phyloP scores from a whole-genome alignment of 1,284 basidiomycete species.

The Ganoderma boninense region DNA sequence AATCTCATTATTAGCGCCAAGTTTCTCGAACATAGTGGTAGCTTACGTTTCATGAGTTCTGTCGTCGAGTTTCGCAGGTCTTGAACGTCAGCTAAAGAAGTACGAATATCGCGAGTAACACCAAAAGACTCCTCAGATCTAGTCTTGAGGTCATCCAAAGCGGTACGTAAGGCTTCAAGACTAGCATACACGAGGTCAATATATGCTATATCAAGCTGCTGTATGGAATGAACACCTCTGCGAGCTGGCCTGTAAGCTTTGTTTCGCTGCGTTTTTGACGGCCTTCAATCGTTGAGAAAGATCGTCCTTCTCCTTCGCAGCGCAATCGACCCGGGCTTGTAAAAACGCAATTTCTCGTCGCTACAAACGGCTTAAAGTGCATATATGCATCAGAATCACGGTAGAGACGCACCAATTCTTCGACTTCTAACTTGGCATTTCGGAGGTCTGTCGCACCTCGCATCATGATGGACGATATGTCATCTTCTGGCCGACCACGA shows the following conservation, averaged over 20 bases:
- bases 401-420: constrained; percentile 36
- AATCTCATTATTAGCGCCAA: not conserved
- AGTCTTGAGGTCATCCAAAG: constrained; percentile 38
- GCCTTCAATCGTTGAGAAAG: constrained; percentile 35
- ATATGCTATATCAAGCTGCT: not conserved
- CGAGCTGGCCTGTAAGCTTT: constrained; percentile 37
- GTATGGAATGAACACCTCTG: constrained; percentile 29
- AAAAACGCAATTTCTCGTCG: constrained; percentile 39
- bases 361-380: constrained; percentile 20
- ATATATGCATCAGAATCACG: constrained; percentile 15
- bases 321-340: constrained; percentile 34
- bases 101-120: constrained; percentile 36
- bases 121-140: constrained; percentile 41
- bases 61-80: constrained; percentile 38
- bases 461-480: constrained; percentile 44
- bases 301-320: constrained; percentile 39
- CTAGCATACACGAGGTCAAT: constrained; percentile 33
- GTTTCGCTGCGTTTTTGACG: constrained; percentile 41
- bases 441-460: constrained; percentile 41
- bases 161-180: constrained; percentile 33
- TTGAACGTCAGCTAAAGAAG: constrained; percentile 38
- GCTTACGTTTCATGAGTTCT: constrained; percentile 35
- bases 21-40: not conserved
- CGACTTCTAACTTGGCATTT: constrained; percentile 39
- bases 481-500: constrained; percentile 36